Conservation (phyloP, 78 protist species). For the Bodo saltans region DNA sequence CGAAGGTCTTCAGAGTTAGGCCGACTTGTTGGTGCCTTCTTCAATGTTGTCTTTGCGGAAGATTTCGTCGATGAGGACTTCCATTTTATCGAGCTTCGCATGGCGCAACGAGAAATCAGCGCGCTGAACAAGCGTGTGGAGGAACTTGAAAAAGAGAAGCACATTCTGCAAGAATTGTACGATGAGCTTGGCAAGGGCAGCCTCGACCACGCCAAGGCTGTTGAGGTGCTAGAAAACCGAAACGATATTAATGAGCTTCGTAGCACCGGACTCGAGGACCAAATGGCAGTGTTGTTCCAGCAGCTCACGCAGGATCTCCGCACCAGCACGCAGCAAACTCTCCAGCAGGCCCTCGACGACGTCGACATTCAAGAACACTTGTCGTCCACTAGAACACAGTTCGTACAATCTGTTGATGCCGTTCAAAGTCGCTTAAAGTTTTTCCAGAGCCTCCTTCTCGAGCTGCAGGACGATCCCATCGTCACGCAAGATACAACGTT, state of each 20-base stretch:
- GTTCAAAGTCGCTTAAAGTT: background rate
- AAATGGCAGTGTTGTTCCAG: conserved; percentile 21
- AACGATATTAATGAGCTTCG: background rate
- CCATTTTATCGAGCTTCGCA: conserved; percentile 5
- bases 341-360: background rate
- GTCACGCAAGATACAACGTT: background rate
- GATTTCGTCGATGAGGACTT: conserved; percentile 11
- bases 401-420: conserved; percentile 22
- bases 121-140: background rate
- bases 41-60: conserved; percentile 11
- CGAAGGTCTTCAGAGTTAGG: background rate
- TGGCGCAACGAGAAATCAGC: background rate
- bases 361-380: background rate
- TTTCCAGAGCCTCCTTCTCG: background rate
- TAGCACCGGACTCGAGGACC: background rate
- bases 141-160: background rate
- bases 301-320: background rate
- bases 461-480: background rate
- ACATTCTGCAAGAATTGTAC: background rate
- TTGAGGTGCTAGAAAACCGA: background rate
- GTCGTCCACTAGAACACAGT: background rate
- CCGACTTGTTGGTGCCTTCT: background rate
- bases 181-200: background rate
- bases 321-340: background rate
- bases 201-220: background rate